phyloP scores from a whole-genome alignment of 306 rosid genomes.

The Cyclanthera cordifolia region DNA sequence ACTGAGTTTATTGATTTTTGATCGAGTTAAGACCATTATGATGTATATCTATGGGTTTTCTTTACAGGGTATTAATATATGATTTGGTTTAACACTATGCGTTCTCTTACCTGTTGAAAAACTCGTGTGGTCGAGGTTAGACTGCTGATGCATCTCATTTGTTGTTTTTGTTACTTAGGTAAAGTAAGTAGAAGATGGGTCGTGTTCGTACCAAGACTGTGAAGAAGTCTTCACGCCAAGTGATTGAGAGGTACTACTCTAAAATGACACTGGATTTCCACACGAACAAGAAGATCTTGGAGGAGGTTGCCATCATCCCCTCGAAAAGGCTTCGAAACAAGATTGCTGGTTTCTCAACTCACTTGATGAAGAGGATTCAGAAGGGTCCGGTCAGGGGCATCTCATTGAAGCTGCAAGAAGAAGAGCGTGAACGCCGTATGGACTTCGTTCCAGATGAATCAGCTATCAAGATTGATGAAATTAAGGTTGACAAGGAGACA shows the following conservation, averaged over 20 bases:
- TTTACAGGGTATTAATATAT: too few relatives aligned
- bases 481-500: slow-evolving; percentile 28
- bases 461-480: slow-evolving; percentile 17
- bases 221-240: slow-evolving; percentile 31
- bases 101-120: neutral
- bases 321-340: slow-evolving; percentile 26
- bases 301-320: slow-evolving; percentile 26
- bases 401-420: slow-evolving; percentile 28
- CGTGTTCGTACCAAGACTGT: slow-evolving; percentile 32
- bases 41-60: too few relatives aligned
- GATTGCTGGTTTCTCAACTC: slow-evolving; percentile 33
- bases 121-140: neutral
- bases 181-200: slow-evolving; percentile 17
- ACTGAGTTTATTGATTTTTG: neutral
- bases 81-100: neutral
- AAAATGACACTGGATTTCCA: slow-evolving; percentile 25
- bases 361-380: slow-evolving; percentile 33
- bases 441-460: slow-evolving; percentile 32
- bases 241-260: slow-evolving; percentile 27
- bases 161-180: neutral
- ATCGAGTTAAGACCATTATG: neutral
- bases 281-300: slow-evolving; percentile 29
- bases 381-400: slow-evolving; percentile 29
- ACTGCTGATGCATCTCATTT: neutral
- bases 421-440: slow-evolving; percentile 29